Base-by-base conservation (phyloP, 202 grass and related monocot genomes). In the Carex sylvatica region DNA sequence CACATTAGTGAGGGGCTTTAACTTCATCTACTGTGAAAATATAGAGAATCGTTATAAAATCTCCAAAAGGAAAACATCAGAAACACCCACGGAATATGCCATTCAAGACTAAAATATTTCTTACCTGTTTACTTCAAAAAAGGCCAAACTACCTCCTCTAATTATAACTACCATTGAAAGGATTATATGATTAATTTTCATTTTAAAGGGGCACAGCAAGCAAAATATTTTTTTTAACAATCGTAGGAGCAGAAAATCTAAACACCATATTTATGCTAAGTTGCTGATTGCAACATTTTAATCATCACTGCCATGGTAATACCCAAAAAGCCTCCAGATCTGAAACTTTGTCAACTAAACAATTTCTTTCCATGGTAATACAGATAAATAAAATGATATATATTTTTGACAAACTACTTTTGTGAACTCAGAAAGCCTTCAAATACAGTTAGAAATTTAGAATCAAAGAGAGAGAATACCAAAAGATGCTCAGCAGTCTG, bases 401-500 rank as follows among this genome's bases (percentile, higher is more conserved):
- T 64, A 12, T 64, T 30, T 64, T 64, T 30, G 1, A 26, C 5
- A 23, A 61, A 20, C 8, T 22, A 23, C 46, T 49, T 3, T 13
- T 33, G 11, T 16, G 2, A 31, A 66, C 12, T 9, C 8, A 42
- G 8, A 23, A 23, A 71, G 8, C 1, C 68, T 22, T 71, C 3
- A 23, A 71, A 66, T 16, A 35, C n/a, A 44, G 67, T 23, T 47
- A 0, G 11, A 74, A 51, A 74, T 6, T 53, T 74, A 74, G 13
- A 16, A 28, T 3, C 67, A 66, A 52, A 73, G 51, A 51, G 83
- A 70, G 12, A 71, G 84, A 84, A 70, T 95, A 95, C 95, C 92
- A 98, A 79, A 70, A 98, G 92, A 87, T 98, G 95, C 69, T 98
- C 92, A 42, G 87, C 91, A 65, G 88, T 93, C 30, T 28, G 53